These are phyloP conservation scores for Kazachstania sp. DNA, from an alignment of 1,139 yeast genomes.

Conservation along the genomic window DNA sequence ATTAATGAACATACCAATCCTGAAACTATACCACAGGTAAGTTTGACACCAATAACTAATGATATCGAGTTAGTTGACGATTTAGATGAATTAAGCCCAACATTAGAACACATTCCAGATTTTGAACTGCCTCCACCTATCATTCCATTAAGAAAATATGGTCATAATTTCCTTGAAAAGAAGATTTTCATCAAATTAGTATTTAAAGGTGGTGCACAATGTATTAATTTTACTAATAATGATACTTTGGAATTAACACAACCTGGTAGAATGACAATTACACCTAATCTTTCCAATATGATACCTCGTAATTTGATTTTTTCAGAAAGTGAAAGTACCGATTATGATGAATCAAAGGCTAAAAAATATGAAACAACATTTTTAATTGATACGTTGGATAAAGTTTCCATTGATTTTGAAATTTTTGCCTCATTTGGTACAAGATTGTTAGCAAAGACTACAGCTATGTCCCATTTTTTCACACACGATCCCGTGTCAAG, in stretches of 20 bases:
- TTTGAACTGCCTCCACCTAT: constrained; percentile 92
- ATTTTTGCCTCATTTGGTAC: constrained; percentile 94
- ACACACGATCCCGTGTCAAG: constrained; percentile 31
- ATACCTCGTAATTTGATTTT: constrained; percentile 79
- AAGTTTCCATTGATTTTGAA: constrained; percentile 79
- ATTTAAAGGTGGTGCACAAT: constrained; percentile 52
- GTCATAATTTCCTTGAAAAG: constrained; percentile 89
- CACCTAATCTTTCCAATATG: constrained; percentile 60
- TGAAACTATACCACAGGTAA: neutral
- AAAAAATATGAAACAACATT: constrained; percentile 68
- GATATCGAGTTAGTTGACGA: constrained; percentile 1
- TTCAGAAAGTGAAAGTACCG: constrained; percentile 45
- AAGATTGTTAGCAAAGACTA: constrained; percentile 78
- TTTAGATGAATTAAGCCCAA: constrained; percentile 7
- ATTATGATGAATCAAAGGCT: constrained; percentile 43
- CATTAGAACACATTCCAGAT: constrained; percentile 59
- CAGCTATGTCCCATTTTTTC: constrained; percentile 57
- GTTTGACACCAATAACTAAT: neutral
- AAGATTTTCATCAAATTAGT: constrained; percentile 74
- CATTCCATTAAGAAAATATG: constrained; percentile 84
- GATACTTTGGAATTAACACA: constrained; percentile 37
- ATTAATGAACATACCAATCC: constrained; percentile 5
- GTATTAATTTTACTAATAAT: constrained; percentile 45
- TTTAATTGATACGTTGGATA: constrained; percentile 74
- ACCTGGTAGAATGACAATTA: constrained; percentile 66